A percentile compares a stretch with the other conserved stretches of the same genome.
Conservation (phyloP, 2,329 filamentous ascomycete species). For the Trichoderma sp. region DNA sequence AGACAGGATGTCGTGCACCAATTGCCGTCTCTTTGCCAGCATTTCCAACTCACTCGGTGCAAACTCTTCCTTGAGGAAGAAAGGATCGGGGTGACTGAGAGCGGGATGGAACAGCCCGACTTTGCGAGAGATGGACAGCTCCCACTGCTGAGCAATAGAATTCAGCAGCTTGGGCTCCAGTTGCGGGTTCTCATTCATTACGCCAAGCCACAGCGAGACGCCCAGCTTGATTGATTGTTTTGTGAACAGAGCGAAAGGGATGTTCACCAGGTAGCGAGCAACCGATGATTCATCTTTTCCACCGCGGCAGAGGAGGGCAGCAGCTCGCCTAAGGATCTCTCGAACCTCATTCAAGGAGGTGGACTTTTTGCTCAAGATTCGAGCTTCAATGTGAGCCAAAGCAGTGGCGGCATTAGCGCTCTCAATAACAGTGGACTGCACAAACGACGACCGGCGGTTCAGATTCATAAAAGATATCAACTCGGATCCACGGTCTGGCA, state of each 20-base stretch:
- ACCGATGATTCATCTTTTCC: slow-evolving; percentile 76
- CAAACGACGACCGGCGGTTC: slow-evolving; percentile 56
- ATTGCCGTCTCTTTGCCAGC: slow-evolving; percentile 74
- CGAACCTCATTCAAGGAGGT: slow-evolving; percentile 76
- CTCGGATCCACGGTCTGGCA: slow-evolving; percentile 69
- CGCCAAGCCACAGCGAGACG: slow-evolving; percentile 92
- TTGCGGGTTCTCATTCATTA: slow-evolving; percentile 92
- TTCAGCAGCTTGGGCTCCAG: slow-evolving; percentile 84
- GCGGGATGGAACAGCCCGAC: slow-evolving; percentile 79
- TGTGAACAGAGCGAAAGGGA: slow-evolving; percentile 91
- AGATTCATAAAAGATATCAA: slow-evolving; percentile 64
- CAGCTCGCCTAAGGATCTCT: slow-evolving; percentile 81
- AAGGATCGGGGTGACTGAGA: slow-evolving; percentile 80
- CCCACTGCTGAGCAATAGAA: slow-evolving; percentile 90
- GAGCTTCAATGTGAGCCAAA: slow-evolving; percentile 72
- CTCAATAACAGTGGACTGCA: slow-evolving; percentile 56
- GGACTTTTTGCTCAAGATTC: slow-evolving; percentile 68
- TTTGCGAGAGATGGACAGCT: slow-evolving; percentile 75
- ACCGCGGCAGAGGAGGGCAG: slow-evolving; percentile 81
- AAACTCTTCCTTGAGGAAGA: slow-evolving; percentile 90
- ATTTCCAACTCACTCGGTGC: slow-evolving; percentile 82
- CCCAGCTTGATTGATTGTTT: slow-evolving; percentile 96
- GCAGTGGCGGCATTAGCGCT: slow-evolving; percentile 65
- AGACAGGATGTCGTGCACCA: slow-evolving; percentile 79
- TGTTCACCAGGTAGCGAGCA: slow-evolving; percentile 83